phyloP scores from a whole-genome alignment of 129 eudicot genomes.

The Pittosporum tobira region DNA sequence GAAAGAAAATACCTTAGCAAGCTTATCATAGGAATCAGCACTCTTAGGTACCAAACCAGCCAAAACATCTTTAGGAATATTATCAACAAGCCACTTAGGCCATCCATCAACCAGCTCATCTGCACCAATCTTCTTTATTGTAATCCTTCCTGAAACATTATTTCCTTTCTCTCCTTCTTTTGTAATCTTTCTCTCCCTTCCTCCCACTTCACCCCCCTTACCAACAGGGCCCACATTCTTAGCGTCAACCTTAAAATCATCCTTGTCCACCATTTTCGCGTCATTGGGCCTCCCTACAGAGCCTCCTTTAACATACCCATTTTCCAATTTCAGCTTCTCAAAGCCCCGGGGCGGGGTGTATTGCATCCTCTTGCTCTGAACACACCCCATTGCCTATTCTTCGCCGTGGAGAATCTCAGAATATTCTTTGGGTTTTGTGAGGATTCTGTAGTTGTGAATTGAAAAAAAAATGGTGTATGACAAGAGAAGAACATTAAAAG shows the following conservation, averaged over 20 bases:
- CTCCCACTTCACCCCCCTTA: not conserved
- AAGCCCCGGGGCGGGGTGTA: constrained; percentile 20
- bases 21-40: constrained; percentile 81
- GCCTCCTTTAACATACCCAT: constrained; percentile 40
- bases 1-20: constrained; percentile 87
- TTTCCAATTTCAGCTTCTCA: constrained; percentile 33
- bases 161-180: constrained; percentile 21
- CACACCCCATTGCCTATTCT: constrained; percentile 49
- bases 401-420: constrained; percentile 17
- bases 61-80: constrained; percentile 42
- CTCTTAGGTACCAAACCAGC: constrained; percentile 51
- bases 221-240: constrained; percentile 10
- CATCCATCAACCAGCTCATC: constrained; percentile 63
- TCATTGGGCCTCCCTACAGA: constrained; percentile 14
- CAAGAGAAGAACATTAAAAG: not conserved
- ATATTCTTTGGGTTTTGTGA: not conserved
- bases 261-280: constrained; percentile 20
- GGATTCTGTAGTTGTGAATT: constrained; percentile 12
- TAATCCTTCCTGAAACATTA: constrained; percentile 33
- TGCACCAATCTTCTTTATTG: constrained; percentile 31
- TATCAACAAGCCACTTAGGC: constrained; percentile 79
- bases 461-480: not conserved
- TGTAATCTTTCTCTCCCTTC: constrained; percentile 21
- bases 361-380: constrained; percentile 32
- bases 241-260: constrained; percentile 9